Conservation (phyloP, 2,329 filamentous ascomycete genomes). For the Ophiostoma piceae region DNA sequence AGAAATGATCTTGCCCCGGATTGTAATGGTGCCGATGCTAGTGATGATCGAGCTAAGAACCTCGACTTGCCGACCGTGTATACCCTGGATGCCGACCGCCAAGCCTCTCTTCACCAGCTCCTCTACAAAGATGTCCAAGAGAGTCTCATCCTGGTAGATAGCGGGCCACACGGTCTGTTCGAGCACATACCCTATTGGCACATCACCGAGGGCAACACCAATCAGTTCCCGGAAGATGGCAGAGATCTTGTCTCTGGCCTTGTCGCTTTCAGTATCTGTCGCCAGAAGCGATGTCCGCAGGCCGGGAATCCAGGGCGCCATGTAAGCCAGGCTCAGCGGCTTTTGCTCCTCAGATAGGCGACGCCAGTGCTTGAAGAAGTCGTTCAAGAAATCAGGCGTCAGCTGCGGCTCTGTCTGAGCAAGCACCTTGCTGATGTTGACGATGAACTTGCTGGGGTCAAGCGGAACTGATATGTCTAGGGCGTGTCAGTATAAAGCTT, state of each 20-base stretch:
- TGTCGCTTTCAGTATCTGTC: constrained; percentile 58
- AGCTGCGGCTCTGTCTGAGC: constrained; percentile 60
- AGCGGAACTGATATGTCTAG: constrained; percentile 58
- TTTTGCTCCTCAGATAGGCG: constrained; percentile 64
- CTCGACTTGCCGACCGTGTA: constrained; percentile 55
- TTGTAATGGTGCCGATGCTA: constrained; percentile 59
- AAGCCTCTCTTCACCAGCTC: constrained; percentile 61
- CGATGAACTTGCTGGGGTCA: constrained; percentile 59
- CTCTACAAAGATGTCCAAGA: constrained; percentile 62
- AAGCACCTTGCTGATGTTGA: constrained; percentile 60
- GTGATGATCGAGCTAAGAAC: constrained; percentile 58
- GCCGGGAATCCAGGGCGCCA: constrained; percentile 63
- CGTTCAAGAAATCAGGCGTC: constrained; percentile 64
- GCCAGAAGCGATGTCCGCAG: constrained; percentile 56
- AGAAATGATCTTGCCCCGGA: constrained; percentile 61
- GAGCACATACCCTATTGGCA: constrained; percentile 54
- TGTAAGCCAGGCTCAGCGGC: constrained; percentile 61
- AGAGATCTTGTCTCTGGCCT: constrained; percentile 60
- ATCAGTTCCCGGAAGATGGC: constrained; percentile 61
- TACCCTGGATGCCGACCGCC: constrained; percentile 50
- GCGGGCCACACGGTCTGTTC: constrained; percentile 62
- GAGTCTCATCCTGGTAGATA: constrained; percentile 59
- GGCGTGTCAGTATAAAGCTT: constrained; percentile 9
- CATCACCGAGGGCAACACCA: constrained; percentile 58
- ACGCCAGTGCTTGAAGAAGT: constrained; percentile 68